Percentiles rank a stretch among this genome's conserved stretches.
phyloP scores from a whole-genome alignment of 352 stramenopile genomes.

The Pythium chondricola region DNA sequence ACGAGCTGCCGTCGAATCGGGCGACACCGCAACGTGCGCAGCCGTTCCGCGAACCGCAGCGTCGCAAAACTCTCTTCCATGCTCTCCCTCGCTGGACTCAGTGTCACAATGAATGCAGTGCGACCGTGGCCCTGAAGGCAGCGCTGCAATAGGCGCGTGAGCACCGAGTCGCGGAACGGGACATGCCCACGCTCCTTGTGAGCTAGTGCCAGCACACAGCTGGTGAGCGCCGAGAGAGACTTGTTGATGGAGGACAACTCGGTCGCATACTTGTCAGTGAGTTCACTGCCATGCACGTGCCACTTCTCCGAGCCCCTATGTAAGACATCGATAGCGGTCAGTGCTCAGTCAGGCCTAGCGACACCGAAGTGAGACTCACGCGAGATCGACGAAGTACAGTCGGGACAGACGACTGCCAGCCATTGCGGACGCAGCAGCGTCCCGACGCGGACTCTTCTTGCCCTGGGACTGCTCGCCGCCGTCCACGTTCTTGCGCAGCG shows the following conservation, averaged over 20 bases:
- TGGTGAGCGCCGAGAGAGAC: constrained; percentile 65
- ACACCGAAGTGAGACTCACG: constrained; percentile 20
- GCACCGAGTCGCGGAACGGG: constrained; percentile 60
- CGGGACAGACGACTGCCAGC: constrained; percentile 34
- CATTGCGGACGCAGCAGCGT: neutral
- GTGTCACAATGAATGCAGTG: constrained; percentile 62
- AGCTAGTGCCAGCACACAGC: constrained; percentile 65
- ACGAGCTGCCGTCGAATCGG: constrained; percentile 49
- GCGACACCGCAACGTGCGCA: constrained; percentile 48
- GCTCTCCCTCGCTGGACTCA: constrained; percentile 44
- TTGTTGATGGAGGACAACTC: constrained; percentile 71
- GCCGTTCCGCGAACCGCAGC: constrained; percentile 58
- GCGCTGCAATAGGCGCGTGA: constrained; percentile 63
- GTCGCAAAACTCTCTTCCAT: constrained; percentile 69
- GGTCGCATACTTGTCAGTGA: constrained; percentile 54
- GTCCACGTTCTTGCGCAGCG: constrained; percentile 32
- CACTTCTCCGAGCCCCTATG: constrained; percentile 61
- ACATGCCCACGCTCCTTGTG: constrained; percentile 48
- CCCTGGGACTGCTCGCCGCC: neutral
- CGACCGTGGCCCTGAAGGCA: constrained; percentile 45
- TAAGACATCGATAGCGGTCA: constrained; percentile 1
- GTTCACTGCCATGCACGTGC: constrained; percentile 44
- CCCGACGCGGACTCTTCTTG: neutral
- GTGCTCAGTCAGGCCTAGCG: neutral
- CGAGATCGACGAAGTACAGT: constrained; percentile 70